Percentiles rank a stretch among this genome's conserved stretches.
phyloP scores from a whole-genome alignment of 768 basidiomycete genomes.

The Dictyophora rubrovolvata region DNA sequence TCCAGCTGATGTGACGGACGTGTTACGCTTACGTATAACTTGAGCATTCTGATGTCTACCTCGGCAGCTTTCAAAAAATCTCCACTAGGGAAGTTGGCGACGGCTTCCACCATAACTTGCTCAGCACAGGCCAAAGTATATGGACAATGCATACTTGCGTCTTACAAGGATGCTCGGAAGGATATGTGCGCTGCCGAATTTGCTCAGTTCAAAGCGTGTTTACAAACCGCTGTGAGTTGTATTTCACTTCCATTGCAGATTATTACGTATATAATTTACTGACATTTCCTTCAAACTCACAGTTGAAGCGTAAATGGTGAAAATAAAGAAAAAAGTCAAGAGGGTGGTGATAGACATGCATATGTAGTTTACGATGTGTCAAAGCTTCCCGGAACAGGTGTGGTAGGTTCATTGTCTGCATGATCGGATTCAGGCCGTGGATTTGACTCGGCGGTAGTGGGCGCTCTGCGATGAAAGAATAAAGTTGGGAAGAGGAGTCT shows the following conservation, averaged over 20 bases:
- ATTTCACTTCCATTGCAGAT: background rate
- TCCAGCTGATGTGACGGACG: no score
- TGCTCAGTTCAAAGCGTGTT: constrained; percentile 68
- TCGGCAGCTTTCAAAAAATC: constrained; percentile 15
- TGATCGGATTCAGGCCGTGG: constrained; percentile 41
- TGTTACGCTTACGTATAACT: no score
- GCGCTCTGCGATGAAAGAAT: background rate
- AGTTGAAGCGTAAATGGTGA: constrained; percentile 55
- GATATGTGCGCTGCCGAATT: constrained; percentile 84
- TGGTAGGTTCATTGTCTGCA: constrained; percentile 23
- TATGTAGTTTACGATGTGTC: constrained; percentile 14
- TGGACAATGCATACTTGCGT: constrained; percentile 77
- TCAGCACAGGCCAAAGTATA: constrained; percentile 65
- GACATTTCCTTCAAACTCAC: background rate
- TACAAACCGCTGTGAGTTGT: constrained; percentile 63
- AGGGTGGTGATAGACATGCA: background rate
- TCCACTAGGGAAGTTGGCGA: constrained; percentile 56
- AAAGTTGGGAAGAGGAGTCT: constrained; percentile 3
- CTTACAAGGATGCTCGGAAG: constrained; percentile 75
- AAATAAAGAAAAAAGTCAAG: background rate
- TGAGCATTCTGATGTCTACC: background rate
- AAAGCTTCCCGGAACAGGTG: constrained; percentile 14
- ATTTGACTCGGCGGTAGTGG: constrained; percentile 37
- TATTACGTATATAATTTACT: background rate
- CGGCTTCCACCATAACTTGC: constrained; percentile 64